phyloP scores from a whole-genome alignment of 75 land plant species.

The Pseudotsuga menziesii region DNA sequence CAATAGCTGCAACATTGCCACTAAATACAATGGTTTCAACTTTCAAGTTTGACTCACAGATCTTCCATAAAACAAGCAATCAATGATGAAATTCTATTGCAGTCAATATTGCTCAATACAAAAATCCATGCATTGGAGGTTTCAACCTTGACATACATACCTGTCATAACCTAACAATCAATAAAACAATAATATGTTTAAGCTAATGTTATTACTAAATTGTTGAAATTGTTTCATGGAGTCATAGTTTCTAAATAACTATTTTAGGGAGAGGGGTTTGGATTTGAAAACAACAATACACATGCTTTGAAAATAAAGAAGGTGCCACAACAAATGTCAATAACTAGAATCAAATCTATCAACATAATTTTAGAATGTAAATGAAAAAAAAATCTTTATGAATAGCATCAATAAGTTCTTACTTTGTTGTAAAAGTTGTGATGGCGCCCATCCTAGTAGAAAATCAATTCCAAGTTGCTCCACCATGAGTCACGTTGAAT shows the following conservation, averaged over 20 bases:
- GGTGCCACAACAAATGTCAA: neutral
- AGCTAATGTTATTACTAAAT: neutral
- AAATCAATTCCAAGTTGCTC: neutral
- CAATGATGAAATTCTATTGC: neutral
- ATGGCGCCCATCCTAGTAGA: conserved; percentile 31
- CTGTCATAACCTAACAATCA: neutral
- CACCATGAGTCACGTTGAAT: conserved; percentile 12
- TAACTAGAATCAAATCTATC: neutral
- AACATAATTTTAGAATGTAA: neutral
- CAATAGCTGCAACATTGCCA: conserved; percentile 60
- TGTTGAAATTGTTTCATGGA: neutral
- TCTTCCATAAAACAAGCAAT: conserved; percentile 26
- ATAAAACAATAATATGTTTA: neutral
- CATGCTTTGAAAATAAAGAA: conserved; percentile 8
- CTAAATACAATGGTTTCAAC: conserved; percentile 65
- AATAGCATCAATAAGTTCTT: conserved; percentile 10
- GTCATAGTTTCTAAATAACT: neutral
- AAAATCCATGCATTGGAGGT: neutral
- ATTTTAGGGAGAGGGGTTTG: neutral
- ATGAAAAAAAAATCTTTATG: neutral
- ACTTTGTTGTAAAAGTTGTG: conserved; percentile 63
- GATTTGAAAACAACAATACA: neutral
- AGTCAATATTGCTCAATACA: neutral
- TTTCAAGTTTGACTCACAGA: conserved; percentile 63
- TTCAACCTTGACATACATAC: neutral